Evolutionary conservation across 73 alveolate genomes (phyloP), one percentile per base, ranked within the genome.

Genomic region (Paramecium biaurelia): DNA sequence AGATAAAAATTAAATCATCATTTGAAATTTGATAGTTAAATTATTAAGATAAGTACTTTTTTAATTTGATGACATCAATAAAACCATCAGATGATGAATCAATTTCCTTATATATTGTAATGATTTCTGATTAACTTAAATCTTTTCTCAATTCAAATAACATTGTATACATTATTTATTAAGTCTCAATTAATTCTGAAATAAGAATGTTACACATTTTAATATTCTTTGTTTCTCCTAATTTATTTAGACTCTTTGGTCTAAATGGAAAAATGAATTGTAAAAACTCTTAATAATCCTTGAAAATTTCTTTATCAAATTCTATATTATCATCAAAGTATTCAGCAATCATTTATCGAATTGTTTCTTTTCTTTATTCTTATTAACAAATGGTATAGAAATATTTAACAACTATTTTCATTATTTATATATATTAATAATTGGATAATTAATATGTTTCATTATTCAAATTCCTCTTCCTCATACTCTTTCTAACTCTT

Each of bases 271-370:
- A 42, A 23, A 79, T 43, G 47, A 42, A 79, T 23, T 43, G 14
- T 34, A 79, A 45, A 47, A 79, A 79, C 49, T 41, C 56, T 23
- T 23, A 38, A 11, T 47, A 58, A 41, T 47, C 56, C 20, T 41
- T 47, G 35, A 32, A 35, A 38, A 35, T 42, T n/a, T 30, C 56
- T 5, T 37, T 21, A 72, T 38, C 58, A 72, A 38, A 72, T 45
- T 30, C 70, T 43, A 79, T 9, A 43, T 45, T 23, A 5, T 79
- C 90, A 79, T 79, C 90, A 79, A 42, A 79, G 6, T 20, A 42
- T 79, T 79, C 90, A 7, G 90, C 90, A 8, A 79, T 79, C 90
- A 79, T 79, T 79, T 79, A 79, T 43, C 90, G 7, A 7, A 79
- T 79, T 2, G 56, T 47, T 45, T 79, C 90, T 14, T 41, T 43